Evolutionary conservation across 2,329 filamentous ascomycete genomes (phyloP).

Genomic region (Aspergillus clavatus): DNA sequence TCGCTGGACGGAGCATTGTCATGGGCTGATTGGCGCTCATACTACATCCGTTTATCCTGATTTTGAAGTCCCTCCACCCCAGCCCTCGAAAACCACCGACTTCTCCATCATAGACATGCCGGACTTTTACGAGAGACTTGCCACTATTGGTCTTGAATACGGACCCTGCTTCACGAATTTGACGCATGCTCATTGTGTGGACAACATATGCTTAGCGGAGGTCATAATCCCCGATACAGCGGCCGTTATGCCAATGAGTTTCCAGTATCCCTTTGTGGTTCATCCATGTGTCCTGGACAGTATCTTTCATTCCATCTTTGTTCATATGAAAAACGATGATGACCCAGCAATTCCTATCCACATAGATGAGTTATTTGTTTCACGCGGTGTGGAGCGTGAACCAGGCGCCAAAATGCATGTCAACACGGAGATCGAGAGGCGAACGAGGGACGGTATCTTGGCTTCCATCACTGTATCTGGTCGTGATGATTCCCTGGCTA

Average conservation of each 20-base stretch:
- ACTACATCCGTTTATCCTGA: neutral
- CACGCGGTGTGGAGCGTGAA: constrained; percentile 1
- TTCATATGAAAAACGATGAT: constrained; percentile 7
- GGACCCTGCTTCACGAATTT: constrained; percentile 26
- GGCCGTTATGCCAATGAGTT: constrained; percentile 24
- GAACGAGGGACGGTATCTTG: constrained; percentile 1
- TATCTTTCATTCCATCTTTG: constrained; percentile 28
- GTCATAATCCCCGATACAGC: constrained; percentile 24
- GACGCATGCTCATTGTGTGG: constrained; percentile 10
- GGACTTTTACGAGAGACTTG: constrained; percentile 24
- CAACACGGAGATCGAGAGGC: constrained; percentile 7
- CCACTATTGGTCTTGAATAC: constrained; percentile 23
- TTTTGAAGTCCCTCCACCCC: neutral
- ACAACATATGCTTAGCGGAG: constrained; percentile 14
- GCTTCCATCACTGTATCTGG: constrained; percentile 14
- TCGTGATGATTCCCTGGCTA: neutral
- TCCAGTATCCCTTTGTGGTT: constrained; percentile 23
- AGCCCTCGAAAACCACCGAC: neutral
- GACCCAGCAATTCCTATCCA: constrained; percentile 19
- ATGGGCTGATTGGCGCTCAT: constrained; percentile 11
- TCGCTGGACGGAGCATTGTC: constrained; percentile 24
- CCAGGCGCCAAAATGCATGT: constrained; percentile 11
- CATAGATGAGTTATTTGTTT: constrained; percentile 18
- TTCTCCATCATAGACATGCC: constrained; percentile 14
- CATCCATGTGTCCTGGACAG: constrained; percentile 31